Base-by-base conservation (phyloP, 306 rosid species). In the Cyamopsis tetragonoloba region DNA sequence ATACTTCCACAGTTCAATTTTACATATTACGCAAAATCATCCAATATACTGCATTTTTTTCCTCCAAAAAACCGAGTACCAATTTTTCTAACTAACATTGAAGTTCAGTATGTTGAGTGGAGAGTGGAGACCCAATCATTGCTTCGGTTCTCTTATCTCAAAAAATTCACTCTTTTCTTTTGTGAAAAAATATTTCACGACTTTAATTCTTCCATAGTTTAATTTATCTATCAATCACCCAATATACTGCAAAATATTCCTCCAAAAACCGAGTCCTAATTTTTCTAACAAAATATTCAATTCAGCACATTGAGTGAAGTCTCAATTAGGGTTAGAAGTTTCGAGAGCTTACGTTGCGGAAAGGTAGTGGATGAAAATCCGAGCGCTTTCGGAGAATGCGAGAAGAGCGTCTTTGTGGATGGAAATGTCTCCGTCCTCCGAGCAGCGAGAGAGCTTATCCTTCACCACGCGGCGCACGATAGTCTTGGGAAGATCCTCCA, bases 381-480 rank as follows among this genome's bases (percentile, higher is more conserved):
- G 89, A 15, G 86, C 92, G 71, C 97, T 88, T 62, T 90, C 97
- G 19, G 90, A 83, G 87, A 90, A 88, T 15, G 99, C 96, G 4
- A 79, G 80, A 68, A 93, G 89, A 14, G 95, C 75, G 43, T 90
- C 97, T 56, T 83, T 90, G 84, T 85, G 81, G 43, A 93, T 23
- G 41, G 73, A 32, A 10, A 93, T 78, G 76, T 90, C 99, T 32
- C 77, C 86, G 32, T 84, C 89, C 0, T 51, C 74, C 57, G 92
- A 79, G 80, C 93, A 89, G 18, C 81, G 81, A 2, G 84, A 80
- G 1, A 93, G 89, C 85, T 84, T 87, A 37, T 93, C 92, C 82
- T 93, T 93, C 80, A 93, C 96, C 66, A 93, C 91, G 2, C 99
- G 91, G 57, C 96, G 92, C 67, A 90, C 99, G 47, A 90, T 88